Evolutionary conservation across 1,284 basidiomycete genomes (phyloP), one percentile per base, ranked within the genome.

Genomic region (Veloboletus limbatus): DNA sequence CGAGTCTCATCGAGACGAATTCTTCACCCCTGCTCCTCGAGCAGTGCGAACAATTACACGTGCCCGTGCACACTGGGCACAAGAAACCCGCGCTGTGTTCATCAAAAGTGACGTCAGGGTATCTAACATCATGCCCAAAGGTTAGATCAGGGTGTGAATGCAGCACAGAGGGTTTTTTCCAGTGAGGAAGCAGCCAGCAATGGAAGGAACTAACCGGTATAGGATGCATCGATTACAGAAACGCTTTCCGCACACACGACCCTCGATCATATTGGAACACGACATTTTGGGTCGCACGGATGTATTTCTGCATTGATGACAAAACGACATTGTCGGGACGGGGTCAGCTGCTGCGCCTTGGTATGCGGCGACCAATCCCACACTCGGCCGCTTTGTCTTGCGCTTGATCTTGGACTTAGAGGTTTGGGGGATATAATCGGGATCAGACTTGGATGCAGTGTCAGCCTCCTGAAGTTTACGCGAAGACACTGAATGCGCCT

Each of bases 81-180:
- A 67, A 33, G 43, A 68, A 65, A 8, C 55, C 42, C 2, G 49
- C 48, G 24, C 49, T 66, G 17, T 49, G 36, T 25, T 54, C 36
- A n/a, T 62, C 56, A 30, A 65, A 65, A 16, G 63, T 61, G 27
- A 62, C 13, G 22, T 65, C 62, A 3, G 62, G 66, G 36, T 65
- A 65, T 46, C 62, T 64, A 45, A 22, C 7, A 16, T 28, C 14
- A n/a, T n/a, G n/a, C n/a, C n/a, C n/a, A n/a, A n/a, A n/a, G n/a
- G n/a, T n/a, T n/a, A n/a, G n/a, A n/a, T n/a, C n/a, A n/a, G n/a
- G n/a, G n/a, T n/a, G 21, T 11, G 7, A 13, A 14, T 13, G 10
- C 4, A 13, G 17, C n/a, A 21, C 25, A 11, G 3, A 14, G n/a
- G 20, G 10, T n/a, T n/a, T n/a, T n/a, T n/a, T n/a, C n/a, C n/a